Base-by-base conservation (phyloP, 306 rosid genomes). In the Cucurbita moschata region DNA sequence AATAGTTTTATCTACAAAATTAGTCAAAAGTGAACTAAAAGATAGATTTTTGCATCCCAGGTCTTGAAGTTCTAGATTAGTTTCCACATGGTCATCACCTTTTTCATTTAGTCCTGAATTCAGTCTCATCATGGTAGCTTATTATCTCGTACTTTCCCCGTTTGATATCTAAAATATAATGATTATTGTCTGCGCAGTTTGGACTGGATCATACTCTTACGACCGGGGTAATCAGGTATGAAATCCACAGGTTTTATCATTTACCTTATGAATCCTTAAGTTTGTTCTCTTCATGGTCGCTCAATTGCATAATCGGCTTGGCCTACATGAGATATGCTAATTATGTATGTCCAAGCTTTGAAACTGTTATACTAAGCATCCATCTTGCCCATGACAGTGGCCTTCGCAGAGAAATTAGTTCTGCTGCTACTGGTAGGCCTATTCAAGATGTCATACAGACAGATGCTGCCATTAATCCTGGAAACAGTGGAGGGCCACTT, bases 401-500 rank as follows among this genome's bases (percentile, higher is more conserved):
- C 74, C 96, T 95, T 77, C 85, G 99, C 70, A 85, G 99, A 85
- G 99, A 95, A 84, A 95, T 95, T 77, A 95, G 99, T 83, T 95
- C 99, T 52, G 99, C 99, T 52, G 99, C 99, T 57, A 95, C 97
- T 23, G 99, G 99, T 37, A 92, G 97, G 79, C 99, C 96, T 23
- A 95, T 95, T 78, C 99, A 95, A 85, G 99, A 95, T 77, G 99
- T 95, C 62, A 95, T 95, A 75, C 99, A 95, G 85, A 95, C 96
- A n/a, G 99, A 91, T 87, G 99, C 99, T 79, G 99, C 99, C 57
- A 95, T 95, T 81, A 95, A 95, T 80, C 99, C 99, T 4, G 99
- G 99, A 30, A 95, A 95, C 75, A 95, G 99, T 76, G 99, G 99
- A 63, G 99, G 99, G 14, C 99, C 99, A 56, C 99, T 95, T 75